Evolutionary conservation across 495 filamentous ascomycete species (phyloP).

Genomic region (Lasiosphaeris hirsuta): DNA sequence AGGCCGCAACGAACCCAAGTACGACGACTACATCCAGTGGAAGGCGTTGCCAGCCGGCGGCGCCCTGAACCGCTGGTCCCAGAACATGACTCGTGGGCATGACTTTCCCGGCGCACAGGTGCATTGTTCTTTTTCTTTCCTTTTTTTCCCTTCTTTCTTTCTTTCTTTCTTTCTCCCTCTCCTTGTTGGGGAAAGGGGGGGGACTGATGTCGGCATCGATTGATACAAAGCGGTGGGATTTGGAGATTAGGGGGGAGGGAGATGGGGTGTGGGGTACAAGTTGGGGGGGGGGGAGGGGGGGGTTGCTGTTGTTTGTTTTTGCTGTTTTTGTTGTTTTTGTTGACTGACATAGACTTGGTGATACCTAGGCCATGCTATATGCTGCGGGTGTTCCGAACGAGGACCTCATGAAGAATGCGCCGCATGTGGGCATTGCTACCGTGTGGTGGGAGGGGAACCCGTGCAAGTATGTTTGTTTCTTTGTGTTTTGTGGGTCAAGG

Average conservation of each 20-base stretch:
- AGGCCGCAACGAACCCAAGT: slow-evolving; percentile 35
- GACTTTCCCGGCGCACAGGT: slow-evolving; percentile 93
- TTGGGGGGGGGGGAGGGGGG: slow-evolving; percentile 1
- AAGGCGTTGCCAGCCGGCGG: slow-evolving; percentile 39
- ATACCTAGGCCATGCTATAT: slow-evolving; percentile 83
- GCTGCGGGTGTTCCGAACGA: slow-evolving; percentile 83
- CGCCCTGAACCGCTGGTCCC: slow-evolving; percentile 48
- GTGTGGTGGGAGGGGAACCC: slow-evolving; percentile 99
- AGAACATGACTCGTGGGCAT: slow-evolving; percentile 58
- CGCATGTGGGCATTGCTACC: slow-evolving; percentile 84
- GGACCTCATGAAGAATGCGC: slow-evolving; percentile 82
- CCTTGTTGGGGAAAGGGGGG: not conserved
- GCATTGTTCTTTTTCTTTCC: slow-evolving; percentile 18
- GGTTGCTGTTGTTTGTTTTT: too few species aligned
- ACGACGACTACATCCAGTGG: slow-evolving; percentile 46
- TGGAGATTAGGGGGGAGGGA: not conserved
- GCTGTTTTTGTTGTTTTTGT: not conserved
- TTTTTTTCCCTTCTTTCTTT: too few species aligned
- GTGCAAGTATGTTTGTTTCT: slow-evolving; percentile 47
- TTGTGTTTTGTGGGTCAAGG: too few species aligned
- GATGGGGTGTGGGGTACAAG: not conserved
- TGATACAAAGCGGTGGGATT: slow-evolving; percentile 10
- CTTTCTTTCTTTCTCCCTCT: not conserved
- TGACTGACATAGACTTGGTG: slow-evolving; percentile 6
- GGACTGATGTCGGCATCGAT: slow-evolving; percentile 3